Evolutionary conservation across 768 basidiomycete species (phyloP), one percentile per base, ranked within the genome.

Genomic region (Rhodosporidiobolus sp.): DNA sequence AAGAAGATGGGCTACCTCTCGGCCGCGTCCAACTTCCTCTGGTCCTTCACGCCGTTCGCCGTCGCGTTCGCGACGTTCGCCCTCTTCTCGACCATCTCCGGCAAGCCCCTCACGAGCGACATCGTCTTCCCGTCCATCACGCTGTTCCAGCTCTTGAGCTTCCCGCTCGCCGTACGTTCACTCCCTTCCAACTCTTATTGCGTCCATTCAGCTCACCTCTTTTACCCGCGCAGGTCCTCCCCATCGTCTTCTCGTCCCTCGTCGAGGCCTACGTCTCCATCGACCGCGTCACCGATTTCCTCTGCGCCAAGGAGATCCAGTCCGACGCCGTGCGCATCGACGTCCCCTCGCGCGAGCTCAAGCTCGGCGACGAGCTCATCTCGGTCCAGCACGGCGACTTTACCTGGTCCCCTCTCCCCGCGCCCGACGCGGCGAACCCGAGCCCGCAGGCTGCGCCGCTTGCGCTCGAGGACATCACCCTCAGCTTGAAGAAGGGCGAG

Each of bases 81-180:
- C 16, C 75, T 82, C 10, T 83, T 82, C 73, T 81, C 81, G 9
- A 64, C 73, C 35, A 80, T 82, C 32, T 79, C 80, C 16, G 74
- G 80, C 1, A 84, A 80, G 38, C 91, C 93, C 7, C 81, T 98
- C 3, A 97, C 95, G 0, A 87, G 90, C 0, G 94, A 96, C 73
- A 83, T 92, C 62, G 94, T 97, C 74, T 98, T 98, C 85, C 95
- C 95, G n/a, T 88, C 91, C 0, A 93, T 98, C 72, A 89, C 91
- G 0, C 82, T 94, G 43, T 94, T 93, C 83, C 88, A 91, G 87
- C 83, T 95, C 0, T 83, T 95, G 43, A 88, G 89, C 68, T 94
- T 94, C 82, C 92, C 92, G 2, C 83, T 94, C 32, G 89, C 86
- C 50, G 83, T 79, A 30, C 68, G 66, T 73, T n/a, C 57, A 65